Base-by-base conservation (phyloP, 306 rosid species). In the Begonia loranthoides region DNA sequence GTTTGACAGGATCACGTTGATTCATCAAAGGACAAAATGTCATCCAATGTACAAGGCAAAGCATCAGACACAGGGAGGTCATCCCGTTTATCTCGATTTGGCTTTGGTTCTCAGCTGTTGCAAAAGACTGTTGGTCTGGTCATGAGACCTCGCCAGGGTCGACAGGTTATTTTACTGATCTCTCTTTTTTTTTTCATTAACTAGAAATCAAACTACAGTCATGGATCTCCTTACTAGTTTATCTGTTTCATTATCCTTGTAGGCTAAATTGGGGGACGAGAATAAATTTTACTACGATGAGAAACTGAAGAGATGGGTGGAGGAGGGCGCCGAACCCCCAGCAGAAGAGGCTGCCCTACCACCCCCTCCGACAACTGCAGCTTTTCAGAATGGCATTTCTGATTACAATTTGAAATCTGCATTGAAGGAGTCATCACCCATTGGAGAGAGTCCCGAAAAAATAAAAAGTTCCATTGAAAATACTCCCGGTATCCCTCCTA, bases 231-330 rank as follows among this genome's bases (percentile, higher is more conserved):
- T 13, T 51, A 22, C 41, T 21, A 4, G 12, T 51, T 43, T 17
- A 24, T 50, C 12, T 14, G 3, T 47, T 11, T 44, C 8, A 43
- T 17, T 38, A 5, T 2, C 13, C 16, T 48, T 67, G 58, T 59
- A 87, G 96, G 96, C 96, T 63, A 87, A 87, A 56, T 74, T 87
- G 75, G 96, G 96, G 21, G 94, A 83, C 40, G 73, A 50, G 60
- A 87, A 87, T 56, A 87, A 87, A 67, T 87, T 87, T 70, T 87
- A 83, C 68, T 87, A 87, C 62, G 94, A 87, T 50, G 87, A 87
- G 62, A 80, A 87, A 59, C 78, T 80, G 66, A 87, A 83, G 78
- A 78, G 94, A 69, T 83, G 96, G 96, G 87, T 87, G 9, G 94
- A 83, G 64, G 83, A 83, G 70, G 96, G 96, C 55, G 94, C 47